Evolutionary conservation across 805 yeast species (phyloP), one percentile per base, ranked within the genome.

Genomic region (Zygosaccharomyces rouxii): DNA sequence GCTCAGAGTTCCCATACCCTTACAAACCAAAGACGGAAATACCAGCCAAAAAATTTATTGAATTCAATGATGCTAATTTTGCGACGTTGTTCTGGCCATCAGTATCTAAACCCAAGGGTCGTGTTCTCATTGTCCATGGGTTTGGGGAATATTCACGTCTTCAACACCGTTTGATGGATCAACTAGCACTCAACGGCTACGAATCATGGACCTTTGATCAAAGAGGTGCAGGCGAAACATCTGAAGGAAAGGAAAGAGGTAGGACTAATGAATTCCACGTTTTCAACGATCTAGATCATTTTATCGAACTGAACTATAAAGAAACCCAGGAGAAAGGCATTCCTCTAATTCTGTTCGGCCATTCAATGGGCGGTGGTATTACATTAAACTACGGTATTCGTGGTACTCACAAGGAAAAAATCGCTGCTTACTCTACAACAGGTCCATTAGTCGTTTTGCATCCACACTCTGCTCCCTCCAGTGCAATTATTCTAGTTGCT

Each of bases 331-430:
- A 49, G 7, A 50, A 51, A 14, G 47, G 55, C 1, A 64, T 63
- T 5, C 62, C 61, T 31, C 55, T 84, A 28, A 75, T 71, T 55
- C 58, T 86, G 40, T 70, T 77, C 58, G 89, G 92, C 1, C 88
- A 82, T 55, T 84, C 89, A 7, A 84, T 86, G 90, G 95, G 95
- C 44, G 92, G 92, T 18, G 90, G 84, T 0, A 79, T 86, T 44
- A 71, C 70, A 0, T 67, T 86, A 49, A 83, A 81, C 63, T 85
- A 86, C 61, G 80, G 78, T 3, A 72, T 79, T 31, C 59, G 62
- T 28, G 90, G 90, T 2, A 75, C 70, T 50, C 67, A 73, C 57
- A 71, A 67, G 39, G 72, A 75, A 23, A 56, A 71, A 16, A 50
- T 86, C 22, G 66, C 70, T 29, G 79, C 79, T 0, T 72, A 78